Conservation (phyloP, 2,329 filamentous ascomycete species). For the Elsinoe necatrix region DNA sequence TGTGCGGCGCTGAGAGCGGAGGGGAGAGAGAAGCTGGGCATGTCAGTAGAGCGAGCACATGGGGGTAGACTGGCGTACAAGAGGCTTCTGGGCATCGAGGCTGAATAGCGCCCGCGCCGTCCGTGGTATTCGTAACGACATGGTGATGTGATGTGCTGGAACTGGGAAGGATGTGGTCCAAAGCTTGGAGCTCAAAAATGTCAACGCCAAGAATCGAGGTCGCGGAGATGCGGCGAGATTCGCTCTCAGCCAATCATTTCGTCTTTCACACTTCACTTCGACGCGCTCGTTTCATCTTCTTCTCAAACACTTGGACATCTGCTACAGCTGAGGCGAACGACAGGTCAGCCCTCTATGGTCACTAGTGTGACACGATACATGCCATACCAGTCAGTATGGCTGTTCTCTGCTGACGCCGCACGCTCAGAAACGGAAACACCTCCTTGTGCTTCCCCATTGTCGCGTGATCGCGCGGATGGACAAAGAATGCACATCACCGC, state of each 20-base stretch:
- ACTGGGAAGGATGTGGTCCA: background rate
- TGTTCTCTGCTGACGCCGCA: background rate
- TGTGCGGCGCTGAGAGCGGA: slow-evolving; percentile 6
- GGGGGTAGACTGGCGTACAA: background rate
- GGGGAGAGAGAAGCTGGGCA: background rate
- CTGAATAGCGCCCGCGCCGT: slow-evolving; percentile 13
- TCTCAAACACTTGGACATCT: slow-evolving; percentile 6
- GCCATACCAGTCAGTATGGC: background rate
- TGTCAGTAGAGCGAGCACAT: background rate
- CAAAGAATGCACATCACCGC: slow-evolving; percentile 5
- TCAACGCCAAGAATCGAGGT: slow-evolving; percentile 13
- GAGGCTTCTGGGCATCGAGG: background rate
- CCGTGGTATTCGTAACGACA: slow-evolving; percentile 13
- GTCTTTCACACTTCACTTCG: slow-evolving; percentile 5
- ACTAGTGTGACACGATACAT: background rate
- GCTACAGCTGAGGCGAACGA: background rate
- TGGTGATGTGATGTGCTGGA: slow-evolving; percentile 12
- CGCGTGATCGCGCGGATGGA: slow-evolving; percentile 9
- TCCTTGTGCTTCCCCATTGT: slow-evolving; percentile 6
- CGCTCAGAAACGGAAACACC: slow-evolving; percentile 12
- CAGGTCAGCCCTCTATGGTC: background rate
- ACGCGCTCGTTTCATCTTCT: slow-evolving; percentile 15
- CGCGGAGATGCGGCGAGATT: slow-evolving; percentile 5
- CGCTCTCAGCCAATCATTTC: slow-evolving; percentile 15
- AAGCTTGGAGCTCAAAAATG: slow-evolving; percentile 13